phyloP scores from a whole-genome alignment of 441 rosid genomes.

The Aquilaria agallochum region DNA sequence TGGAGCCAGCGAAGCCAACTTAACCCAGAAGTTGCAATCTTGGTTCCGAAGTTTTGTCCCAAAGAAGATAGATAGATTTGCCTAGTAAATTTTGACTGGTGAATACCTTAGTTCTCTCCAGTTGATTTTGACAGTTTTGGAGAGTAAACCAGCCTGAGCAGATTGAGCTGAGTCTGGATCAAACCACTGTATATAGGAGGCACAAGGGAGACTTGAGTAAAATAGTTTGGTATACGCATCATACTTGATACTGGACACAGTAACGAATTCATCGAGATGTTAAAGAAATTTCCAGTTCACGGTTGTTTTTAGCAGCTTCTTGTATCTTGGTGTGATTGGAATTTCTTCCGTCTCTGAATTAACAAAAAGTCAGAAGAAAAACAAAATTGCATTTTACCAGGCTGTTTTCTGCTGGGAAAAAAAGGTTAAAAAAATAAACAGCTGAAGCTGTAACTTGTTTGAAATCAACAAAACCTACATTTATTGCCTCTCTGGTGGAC shows the following conservation, averaged over 20 bases:
- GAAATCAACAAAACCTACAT: too few species aligned
- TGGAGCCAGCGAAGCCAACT: slow-evolving; percentile 7
- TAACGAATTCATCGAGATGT: background rate
- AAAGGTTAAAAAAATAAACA: background rate
- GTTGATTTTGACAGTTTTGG: slow-evolving; percentile 30
- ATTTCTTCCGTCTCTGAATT: background rate
- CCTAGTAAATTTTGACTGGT: slow-evolving; percentile 24
- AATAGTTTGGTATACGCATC: slow-evolving; percentile 33
- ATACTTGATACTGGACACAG: slow-evolving; percentile 13
- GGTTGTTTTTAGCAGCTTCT: background rate
- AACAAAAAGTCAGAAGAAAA: slow-evolving; percentile 1
- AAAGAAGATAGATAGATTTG: slow-evolving; percentile 24
- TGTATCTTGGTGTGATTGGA: background rate
- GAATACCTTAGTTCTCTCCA: slow-evolving; percentile 13
- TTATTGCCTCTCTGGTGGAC: too few species aligned
- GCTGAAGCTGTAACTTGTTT: too few species aligned
- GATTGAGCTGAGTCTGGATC: slow-evolving; percentile 29
- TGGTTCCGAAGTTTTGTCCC: slow-evolving; percentile 71
- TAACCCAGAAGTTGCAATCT: slow-evolving; percentile 37
- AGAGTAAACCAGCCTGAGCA: slow-evolving; percentile 37
- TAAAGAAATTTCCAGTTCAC: background rate
- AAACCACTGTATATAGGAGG: slow-evolving; percentile 54
- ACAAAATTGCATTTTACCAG: too few species aligned
- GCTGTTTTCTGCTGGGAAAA: background rate
- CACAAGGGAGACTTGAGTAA: slow-evolving; percentile 28